A percentile compares a stretch with the other conserved stretches of the same genome.
These are phyloP conservation scores for Kalaharituber pfeilii DNA, from an alignment of 2,329 filamentous ascomycete species.

Conservation along the genomic window DNA sequence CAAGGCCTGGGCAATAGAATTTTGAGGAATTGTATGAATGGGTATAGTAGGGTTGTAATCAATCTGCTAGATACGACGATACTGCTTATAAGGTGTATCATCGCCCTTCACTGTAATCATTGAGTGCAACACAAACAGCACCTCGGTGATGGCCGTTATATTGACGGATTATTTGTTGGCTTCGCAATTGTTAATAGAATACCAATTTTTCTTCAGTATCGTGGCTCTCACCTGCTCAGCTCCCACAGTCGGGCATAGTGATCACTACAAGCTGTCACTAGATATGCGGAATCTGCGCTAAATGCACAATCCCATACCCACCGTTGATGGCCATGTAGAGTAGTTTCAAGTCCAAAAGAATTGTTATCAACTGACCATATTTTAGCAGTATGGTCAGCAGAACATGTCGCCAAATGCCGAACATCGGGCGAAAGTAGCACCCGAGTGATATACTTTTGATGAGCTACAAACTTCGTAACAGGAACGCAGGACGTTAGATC, in stretches of 20 bases:
- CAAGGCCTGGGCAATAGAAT: no score
- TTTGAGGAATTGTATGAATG: no score
- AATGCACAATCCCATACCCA: constrained; percentile 99
- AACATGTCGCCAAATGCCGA: constrained; percentile 84
- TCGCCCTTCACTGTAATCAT: constrained; percentile 45
- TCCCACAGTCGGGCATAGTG: constrained; percentile 91
- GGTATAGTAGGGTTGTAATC: no score
- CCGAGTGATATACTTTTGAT: constrained; percentile 83
- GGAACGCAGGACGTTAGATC: constrained; percentile 73
- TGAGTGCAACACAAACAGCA: constrained; percentile 79
- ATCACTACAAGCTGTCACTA: constrained; percentile 84
- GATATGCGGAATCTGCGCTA: constrained; percentile 77
- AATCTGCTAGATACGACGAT: no score
- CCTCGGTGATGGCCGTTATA: constrained; percentile 90
- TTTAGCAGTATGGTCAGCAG: constrained; percentile 81
- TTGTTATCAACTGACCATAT: constrained; percentile 52
- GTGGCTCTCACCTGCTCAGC: constrained; percentile 30
- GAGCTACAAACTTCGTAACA: constrained; percentile 74
- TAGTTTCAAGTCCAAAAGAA: constrained; percentile 67
- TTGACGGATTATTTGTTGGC: constrained; percentile 78
- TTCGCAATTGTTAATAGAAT: constrained; percentile 26
- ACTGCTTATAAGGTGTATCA: no score
- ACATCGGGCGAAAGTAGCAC: constrained; percentile 85
- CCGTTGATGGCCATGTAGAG: constrained; percentile 73
- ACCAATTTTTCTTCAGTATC: neutral